These are phyloP conservation scores for Amanita muscaria DNA, from an alignment of 768 basidiomycete genomes.

Conservation along the genomic window DNA sequence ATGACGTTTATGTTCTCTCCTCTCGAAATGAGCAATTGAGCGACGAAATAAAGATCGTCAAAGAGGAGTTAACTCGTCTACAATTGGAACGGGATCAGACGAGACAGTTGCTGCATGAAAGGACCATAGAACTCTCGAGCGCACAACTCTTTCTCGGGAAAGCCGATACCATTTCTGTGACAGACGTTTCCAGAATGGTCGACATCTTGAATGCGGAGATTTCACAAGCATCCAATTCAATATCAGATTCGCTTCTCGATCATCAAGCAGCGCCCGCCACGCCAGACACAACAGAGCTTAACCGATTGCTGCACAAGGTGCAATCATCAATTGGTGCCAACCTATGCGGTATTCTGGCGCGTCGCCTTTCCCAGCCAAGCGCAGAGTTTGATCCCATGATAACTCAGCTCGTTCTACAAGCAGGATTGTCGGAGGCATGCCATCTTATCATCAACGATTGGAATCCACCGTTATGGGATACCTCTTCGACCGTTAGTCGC, in stretches of 20 bases:
- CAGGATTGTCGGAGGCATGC: conserved; percentile 27
- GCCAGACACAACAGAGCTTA: conserved; percentile 5
- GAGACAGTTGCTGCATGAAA: conserved; percentile 26
- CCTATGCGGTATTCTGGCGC: not conserved
- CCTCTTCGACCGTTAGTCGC: conserved; percentile 17
- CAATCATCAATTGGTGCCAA: not conserved
- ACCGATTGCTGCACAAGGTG: not conserved
- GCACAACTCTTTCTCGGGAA: conserved; percentile 41
- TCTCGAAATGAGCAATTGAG: not conserved
- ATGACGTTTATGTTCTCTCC: not conserved
- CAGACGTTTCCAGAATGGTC: conserved; percentile 29
- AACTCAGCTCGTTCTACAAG: conserved; percentile 36
- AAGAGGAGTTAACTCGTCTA: not conserved
- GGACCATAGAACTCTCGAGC: conserved; percentile 40
- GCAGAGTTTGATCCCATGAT: conserved; percentile 25
- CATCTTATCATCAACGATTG: not conserved
- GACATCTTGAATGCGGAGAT: conserved; percentile 41
- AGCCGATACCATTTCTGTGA: conserved; percentile 33
- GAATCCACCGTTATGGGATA: not conserved
- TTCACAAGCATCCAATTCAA: conserved; percentile 34
- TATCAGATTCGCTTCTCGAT: conserved; percentile 24
- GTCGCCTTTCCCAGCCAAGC: not conserved
- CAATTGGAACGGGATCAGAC: conserved; percentile 10
- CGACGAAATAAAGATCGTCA: not conserved
- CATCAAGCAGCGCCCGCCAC: conserved; percentile 5